A percentile compares a stretch with the other conserved stretches of the same genome.
These are phyloP conservation scores for Ganoderma sp. DNA, from an alignment of 1,284 basidiomycete species.

Conservation along the genomic window DNA sequence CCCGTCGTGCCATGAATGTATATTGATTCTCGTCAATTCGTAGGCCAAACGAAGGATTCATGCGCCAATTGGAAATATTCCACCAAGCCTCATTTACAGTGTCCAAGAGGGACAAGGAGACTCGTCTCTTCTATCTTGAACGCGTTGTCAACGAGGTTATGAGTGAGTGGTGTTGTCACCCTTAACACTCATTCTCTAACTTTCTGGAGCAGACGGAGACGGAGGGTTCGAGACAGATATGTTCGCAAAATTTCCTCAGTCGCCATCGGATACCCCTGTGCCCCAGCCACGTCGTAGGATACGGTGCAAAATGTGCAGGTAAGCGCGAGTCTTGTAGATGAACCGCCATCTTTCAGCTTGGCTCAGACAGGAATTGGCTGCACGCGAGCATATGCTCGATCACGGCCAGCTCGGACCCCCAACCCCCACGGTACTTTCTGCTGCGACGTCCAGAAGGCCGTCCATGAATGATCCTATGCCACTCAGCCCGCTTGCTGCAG, in stretches of 20 bases:
- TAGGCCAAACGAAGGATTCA: constrained; percentile 83
- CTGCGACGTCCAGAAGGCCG: constrained; percentile 57
- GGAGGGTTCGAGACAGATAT: constrained; percentile 70
- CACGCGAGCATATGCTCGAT: constrained; percentile 90
- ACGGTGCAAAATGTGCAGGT: constrained; percentile 92
- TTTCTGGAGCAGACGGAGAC: constrained; percentile 66
- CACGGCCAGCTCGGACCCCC: constrained; percentile 79
- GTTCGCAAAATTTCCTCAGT: constrained; percentile 76
- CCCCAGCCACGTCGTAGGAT: constrained; percentile 75
- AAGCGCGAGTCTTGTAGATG: constrained; percentile 23
- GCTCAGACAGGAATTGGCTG: constrained; percentile 79
- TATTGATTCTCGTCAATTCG: background rate
- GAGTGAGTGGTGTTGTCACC: constrained; percentile 56
- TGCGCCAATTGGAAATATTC: constrained; percentile 80
- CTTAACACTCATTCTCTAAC: background rate
- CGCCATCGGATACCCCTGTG: constrained; percentile 66
- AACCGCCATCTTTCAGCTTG: constrained; percentile 6
- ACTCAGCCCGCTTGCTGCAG: constrained; percentile 25
- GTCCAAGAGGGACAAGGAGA: constrained; percentile 69
- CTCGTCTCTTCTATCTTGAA: constrained; percentile 83
- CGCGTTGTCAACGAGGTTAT: constrained; percentile 75
- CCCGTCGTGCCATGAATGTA: background rate
- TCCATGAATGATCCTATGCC: constrained; percentile 39
- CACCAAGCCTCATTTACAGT: constrained; percentile 74
- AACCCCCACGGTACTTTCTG: constrained; percentile 59